phyloP scores from a whole-genome alignment of 257 asterid genomes.

The Solanum stenotomum region DNA sequence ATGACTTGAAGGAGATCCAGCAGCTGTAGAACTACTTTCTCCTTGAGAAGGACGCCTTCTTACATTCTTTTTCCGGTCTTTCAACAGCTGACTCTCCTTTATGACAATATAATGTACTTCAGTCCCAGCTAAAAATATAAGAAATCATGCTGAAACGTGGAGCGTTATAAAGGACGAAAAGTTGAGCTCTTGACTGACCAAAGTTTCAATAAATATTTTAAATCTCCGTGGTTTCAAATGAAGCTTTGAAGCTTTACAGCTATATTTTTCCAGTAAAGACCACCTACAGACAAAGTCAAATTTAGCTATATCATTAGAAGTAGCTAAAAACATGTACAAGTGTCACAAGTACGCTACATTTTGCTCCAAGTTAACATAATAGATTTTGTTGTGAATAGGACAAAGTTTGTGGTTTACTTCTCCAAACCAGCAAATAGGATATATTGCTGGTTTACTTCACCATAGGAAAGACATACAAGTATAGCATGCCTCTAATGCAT shows the following conservation, averaged over 20 bases:
- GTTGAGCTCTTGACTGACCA: conserved; percentile 49
- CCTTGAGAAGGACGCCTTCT: conserved; percentile 58
- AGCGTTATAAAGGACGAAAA: not conserved
- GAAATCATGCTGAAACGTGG: not conserved
- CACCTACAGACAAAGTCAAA: conserved; percentile 46
- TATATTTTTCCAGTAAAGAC: conserved; percentile 92
- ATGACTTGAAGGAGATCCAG: conserved; percentile 39
- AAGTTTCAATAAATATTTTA: conserved; percentile 80
- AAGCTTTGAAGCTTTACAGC: conserved; percentile 98
- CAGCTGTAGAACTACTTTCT: conserved; percentile 39
- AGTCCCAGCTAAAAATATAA: not conserved
- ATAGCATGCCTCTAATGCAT: not conserved
- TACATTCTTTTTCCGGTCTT: conserved; percentile 79
- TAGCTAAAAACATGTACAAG: not conserved
- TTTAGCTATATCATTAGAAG: not conserved
- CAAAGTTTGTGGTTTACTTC: not conserved
- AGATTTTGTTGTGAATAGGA: not conserved
- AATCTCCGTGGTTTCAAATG: conserved; percentile 98
- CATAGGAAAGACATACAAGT: not conserved
- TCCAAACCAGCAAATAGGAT: not conserved
- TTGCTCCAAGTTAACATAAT: not conserved
- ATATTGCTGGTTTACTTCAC: not conserved
- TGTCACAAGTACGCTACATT: not conserved
- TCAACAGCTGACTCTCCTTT: conserved; percentile 92
- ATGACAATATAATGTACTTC: conserved; percentile 13